Evolutionary conservation across 345 rosid species (phyloP).

Genomic region (Carallia pectinifolia): DNA sequence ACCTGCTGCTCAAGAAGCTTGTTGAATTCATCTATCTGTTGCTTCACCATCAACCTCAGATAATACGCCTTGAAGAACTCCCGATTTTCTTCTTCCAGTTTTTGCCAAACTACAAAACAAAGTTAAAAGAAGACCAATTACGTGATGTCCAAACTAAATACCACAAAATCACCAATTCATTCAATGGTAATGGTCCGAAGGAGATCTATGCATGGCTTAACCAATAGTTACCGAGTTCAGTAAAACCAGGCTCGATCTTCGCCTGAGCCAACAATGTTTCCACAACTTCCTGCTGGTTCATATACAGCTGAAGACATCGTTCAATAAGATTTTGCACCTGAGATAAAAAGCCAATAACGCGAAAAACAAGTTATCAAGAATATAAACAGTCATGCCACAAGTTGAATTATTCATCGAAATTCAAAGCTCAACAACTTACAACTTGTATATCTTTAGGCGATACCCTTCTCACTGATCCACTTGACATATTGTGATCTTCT

Average conservation of each 20-base stretch:
- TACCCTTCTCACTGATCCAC: constrained; percentile 71
- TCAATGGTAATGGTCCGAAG: not conserved
- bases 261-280: constrained; percentile 32
- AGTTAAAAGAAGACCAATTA: not conserved
- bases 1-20: constrained; percentile 93
- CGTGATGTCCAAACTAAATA: not conserved
- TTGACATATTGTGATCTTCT: constrained; percentile 53
- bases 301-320: constrained; percentile 36
- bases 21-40: constrained; percentile 89
- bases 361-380: not conserved
- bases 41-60: constrained; percentile 84
- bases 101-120: constrained; percentile 85
- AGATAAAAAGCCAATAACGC: constrained; percentile 2
- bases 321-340: constrained; percentile 41
- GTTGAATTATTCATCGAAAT: not conserved
- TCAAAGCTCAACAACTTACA: constrained; percentile 43
- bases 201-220: not conserved
- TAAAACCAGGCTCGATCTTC: constrained; percentile 39
- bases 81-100: constrained; percentile 95
- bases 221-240: constrained; percentile 32
- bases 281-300: constrained; percentile 35
- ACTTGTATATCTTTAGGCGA: constrained; percentile 86
- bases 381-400: not conserved
- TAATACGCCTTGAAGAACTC: constrained; percentile 93
- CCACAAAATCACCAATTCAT: not conserved